These are phyloP conservation scores for Papiliotrema nemorosa DNA, from an alignment of 1,284 basidiomycete genomes.

Conservation along the genomic window DNA sequence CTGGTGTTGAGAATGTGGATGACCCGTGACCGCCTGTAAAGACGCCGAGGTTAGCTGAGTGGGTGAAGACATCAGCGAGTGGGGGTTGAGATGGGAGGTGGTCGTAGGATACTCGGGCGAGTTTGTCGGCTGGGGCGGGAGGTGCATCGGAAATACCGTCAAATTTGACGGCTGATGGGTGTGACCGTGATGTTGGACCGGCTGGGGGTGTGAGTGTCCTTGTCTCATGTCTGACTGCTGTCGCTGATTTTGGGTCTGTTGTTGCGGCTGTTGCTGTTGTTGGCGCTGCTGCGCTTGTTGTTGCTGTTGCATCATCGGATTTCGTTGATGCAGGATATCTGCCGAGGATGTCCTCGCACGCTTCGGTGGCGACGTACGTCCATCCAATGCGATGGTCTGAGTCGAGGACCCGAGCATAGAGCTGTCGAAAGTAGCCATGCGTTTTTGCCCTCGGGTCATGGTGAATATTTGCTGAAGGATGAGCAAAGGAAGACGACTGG, in stretches of 20 bases:
- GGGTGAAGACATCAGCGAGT: no score
- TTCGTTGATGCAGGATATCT: neutral
- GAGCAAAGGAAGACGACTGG: neutral
- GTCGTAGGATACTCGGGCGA: no score
- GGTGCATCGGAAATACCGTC: no score
- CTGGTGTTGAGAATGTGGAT: no score
- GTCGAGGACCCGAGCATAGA: constrained; percentile 1
- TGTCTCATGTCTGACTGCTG: constrained; percentile 7
- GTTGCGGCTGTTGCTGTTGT: constrained; percentile 1
- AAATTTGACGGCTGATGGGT: no score
- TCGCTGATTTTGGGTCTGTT: constrained; percentile 2
- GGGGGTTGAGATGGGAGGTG: no score
- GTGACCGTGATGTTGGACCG: constrained; percentile 5
- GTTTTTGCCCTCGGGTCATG: constrained; percentile 19
- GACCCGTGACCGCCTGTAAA: no score
- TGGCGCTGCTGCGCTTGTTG: constrained; percentile 4
- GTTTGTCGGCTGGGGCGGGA: no score
- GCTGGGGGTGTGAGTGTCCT: constrained; percentile 1
- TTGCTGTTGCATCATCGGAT: constrained; percentile 5
- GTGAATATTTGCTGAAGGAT: constrained; percentile 11
- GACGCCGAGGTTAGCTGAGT: no score
- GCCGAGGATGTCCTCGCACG: neutral
- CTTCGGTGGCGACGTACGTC: neutral
- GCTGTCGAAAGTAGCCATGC: constrained; percentile 11
- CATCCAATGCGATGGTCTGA: neutral